These are phyloP conservation scores for Arctium minus DNA, from an alignment of 129 eudicot species.

Conservation along the genomic window DNA sequence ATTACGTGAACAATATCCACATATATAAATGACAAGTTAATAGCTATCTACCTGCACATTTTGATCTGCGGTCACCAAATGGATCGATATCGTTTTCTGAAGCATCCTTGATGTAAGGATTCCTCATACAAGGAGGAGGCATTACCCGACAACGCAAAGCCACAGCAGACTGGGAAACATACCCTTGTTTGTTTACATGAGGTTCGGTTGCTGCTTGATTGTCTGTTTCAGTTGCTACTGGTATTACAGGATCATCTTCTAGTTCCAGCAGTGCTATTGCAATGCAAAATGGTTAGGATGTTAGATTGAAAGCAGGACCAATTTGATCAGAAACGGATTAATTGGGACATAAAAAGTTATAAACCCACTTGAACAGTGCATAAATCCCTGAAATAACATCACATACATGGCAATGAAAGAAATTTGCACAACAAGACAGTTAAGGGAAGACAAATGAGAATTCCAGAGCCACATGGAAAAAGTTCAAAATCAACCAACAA, in stretches of 20 bases:
- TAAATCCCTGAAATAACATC: neutral
- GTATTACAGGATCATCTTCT: slow-evolving; percentile 25
- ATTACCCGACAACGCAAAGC: slow-evolving; percentile 83
- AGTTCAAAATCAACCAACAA: neutral
- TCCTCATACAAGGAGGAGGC: slow-evolving; percentile 95
- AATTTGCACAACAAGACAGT: neutral
- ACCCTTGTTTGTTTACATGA: slow-evolving; percentile 37
- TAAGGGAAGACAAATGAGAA: neutral
- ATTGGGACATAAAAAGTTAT: neutral
- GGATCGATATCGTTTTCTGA: slow-evolving; percentile 59
- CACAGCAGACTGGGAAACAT: slow-evolving; percentile 86
- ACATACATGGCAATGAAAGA: neutral
- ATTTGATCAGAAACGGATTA: neutral
- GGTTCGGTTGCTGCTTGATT: slow-evolving; percentile 22
- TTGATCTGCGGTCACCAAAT: slow-evolving; percentile 70
- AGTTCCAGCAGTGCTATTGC: slow-evolving; percentile 32
- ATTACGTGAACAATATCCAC: neutral
- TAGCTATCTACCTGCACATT: slow-evolving; percentile 60
- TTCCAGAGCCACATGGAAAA: neutral
- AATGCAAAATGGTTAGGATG: neutral
- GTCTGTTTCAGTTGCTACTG: slow-evolving; percentile 32
- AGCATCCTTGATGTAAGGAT: slow-evolving; percentile 64
- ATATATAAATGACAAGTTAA: neutral
- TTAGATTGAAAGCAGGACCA: neutral
- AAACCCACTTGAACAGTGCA: neutral